A percentile compares a stretch with the other conserved stretches of the same genome.
Conservation (phyloP, 1,139 yeast species). For the Protomyces inouyei region DNA sequence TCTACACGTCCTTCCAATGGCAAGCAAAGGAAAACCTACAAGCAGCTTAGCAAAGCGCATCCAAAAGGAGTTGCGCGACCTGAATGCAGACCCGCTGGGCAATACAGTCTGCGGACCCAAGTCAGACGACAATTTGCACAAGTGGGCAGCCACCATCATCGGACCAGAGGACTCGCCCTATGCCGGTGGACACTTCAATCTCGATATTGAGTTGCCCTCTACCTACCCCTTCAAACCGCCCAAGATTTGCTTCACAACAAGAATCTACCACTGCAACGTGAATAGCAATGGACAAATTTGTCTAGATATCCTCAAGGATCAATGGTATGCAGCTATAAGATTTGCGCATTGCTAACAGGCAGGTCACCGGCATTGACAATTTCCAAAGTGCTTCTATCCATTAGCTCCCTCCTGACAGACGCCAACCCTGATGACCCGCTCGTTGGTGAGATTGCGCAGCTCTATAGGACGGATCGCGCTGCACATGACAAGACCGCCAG, state of each 20-base stretch:
- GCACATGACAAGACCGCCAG: conserved; percentile 22
- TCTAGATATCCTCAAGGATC: conserved; percentile 46
- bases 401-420: conserved; percentile 20
- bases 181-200: conserved; percentile 7
- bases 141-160: conserved; percentile 59
- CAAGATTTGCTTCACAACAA: conserved; percentile 54
- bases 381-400: conserved; percentile 19
- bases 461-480: conserved; percentile 17
- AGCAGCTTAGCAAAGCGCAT: conserved; percentile 17
- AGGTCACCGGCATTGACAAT: conserved; percentile 20
- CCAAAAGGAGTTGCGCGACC: conserved; percentile 15
- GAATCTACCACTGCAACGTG: conserved; percentile 70
- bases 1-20: neutral
- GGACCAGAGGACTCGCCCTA: conserved; percentile 44
- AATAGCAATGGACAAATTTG: conserved; percentile 62
- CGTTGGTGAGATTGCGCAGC: conserved; percentile 24
- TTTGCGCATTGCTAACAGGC: neutral
- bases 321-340: neutral
- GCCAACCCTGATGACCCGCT: conserved; percentile 26
- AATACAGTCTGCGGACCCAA: conserved; percentile 48
- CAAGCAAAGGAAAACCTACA: conserved; percentile 4
- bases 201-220: conserved; percentile 41
- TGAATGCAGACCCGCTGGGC: conserved; percentile 18
- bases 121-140: conserved; percentile 49
- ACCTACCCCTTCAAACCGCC: conserved; percentile 62